Evolutionary conservation across 345 rosid species (phyloP).

Genomic region (Eucalyptus tenuipes): DNA sequence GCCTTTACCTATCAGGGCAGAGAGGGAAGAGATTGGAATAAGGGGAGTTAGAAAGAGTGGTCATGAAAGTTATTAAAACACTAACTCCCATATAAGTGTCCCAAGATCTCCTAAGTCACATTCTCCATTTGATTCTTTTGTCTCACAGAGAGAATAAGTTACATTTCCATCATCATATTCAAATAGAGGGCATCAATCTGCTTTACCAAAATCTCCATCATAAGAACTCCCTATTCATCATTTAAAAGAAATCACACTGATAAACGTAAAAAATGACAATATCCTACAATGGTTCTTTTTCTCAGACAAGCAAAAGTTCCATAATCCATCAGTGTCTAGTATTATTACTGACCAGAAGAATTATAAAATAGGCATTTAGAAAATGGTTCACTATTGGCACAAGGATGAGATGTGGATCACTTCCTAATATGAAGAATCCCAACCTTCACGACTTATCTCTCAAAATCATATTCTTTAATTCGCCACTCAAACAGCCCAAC

Average conservation of each 20-base stretch:
- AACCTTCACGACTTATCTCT: not conserved
- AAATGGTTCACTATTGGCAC: not conserved
- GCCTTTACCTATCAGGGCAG: not conserved
- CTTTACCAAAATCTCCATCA: not conserved
- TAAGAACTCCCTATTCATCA: not conserved
- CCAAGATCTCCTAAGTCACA: not conserved
- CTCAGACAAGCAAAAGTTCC: not conserved
- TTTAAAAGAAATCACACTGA: not conserved
- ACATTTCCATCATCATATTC: not conserved
- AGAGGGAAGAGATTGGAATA: not conserved
- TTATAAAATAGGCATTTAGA: not conserved
- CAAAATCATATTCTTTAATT: not conserved
- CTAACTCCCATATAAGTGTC: not conserved
- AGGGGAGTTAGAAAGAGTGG: not conserved
- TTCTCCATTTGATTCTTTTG: not conserved
- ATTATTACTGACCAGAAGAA: not conserved
- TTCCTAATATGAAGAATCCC: not conserved
- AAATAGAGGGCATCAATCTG: not conserved
- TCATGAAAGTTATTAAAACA: not conserved
- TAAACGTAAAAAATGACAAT: not conserved
- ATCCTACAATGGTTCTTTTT: not conserved
- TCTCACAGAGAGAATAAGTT: not conserved
- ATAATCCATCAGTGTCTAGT: not conserved
- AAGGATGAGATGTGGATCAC: not conserved
- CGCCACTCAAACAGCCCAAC: not conserved